Conservation (phyloP, 139 green algal species). For the Micractinium sp. region DNA sequence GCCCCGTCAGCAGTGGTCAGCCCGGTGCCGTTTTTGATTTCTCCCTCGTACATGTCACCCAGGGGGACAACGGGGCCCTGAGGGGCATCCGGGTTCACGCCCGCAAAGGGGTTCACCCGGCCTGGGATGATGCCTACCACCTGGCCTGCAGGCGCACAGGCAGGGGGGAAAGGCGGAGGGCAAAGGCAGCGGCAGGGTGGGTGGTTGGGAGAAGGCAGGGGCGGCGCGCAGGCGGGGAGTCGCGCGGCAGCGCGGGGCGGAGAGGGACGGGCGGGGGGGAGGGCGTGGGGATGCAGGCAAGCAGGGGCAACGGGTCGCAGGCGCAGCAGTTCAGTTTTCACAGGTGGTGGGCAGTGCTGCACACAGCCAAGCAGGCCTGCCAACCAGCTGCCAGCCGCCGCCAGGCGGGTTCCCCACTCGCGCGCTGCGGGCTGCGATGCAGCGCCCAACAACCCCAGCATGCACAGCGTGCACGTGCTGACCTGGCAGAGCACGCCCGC, state of each 20-base stretch:
- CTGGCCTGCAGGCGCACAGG: conserved; percentile 1
- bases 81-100: not conserved
- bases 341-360: not conserved
- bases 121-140: not conserved
- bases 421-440: not conserved
- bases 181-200: not conserved
- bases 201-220: not conserved
- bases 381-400: too few species aligned
- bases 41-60: conserved; percentile 20
- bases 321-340: too few species aligned
- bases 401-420: not conserved
- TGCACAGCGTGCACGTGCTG: not conserved
- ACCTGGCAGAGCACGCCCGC: not conserved
- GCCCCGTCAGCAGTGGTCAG: not conserved
- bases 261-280: too few species aligned
- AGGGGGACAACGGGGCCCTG: not conserved
- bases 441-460: not conserved
- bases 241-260: too few species aligned
- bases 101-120: not conserved
- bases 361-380: too few species aligned
- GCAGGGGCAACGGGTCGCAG: too few species aligned
- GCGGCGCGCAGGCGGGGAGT: not conserved
- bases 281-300: not conserved
- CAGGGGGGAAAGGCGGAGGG: not conserved
- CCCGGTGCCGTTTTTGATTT: not conserved